Evolutionary conservation across 495 filamentous ascomycete species (phyloP), one percentile per base, ranked within the genome.

Genomic region (Aspergillus sparsus): DNA sequence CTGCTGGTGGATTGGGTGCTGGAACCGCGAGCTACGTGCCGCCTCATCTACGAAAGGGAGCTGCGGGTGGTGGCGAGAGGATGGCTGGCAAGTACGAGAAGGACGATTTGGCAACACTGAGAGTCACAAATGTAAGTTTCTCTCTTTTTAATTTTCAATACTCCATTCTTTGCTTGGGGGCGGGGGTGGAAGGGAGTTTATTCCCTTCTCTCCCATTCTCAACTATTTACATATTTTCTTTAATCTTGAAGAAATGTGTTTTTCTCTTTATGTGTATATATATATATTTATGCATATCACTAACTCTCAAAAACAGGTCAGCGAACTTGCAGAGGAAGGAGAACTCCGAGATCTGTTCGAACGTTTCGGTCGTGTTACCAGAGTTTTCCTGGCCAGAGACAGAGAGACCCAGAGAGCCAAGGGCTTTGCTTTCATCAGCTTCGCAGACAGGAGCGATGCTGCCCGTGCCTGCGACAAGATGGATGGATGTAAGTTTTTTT

Each of bases 341-440:
- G 94, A 98, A 71, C 82, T 98, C 53, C 89, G 94, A 67, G 92
- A 95, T 76, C 92, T 98, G 82, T 98, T 98, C 81, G 92, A 96
- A 78, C 85, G 94, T 44, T 97, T 94, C 75, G 94, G 94, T 67
- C 89, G 91, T 66, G 95, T 98, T 62, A 98, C 92, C 42, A 87
- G 93, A 71, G 95, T 98, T 49, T 98, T 98, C 82, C 74, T 98
- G 62, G 94, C 94, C 62, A 96, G 96, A 80, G 95, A 98, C 76
- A 81, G 94, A 71, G 95, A 98, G 50, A 98, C 95, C 36, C 88
- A 90, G 57, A 71, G 91, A 65, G 94, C 95, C 54, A 98, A 98
- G 84, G 94, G 94, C 46, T 98, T 98, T 69, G 94, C 94, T 15
- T 98, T 98, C 73, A 96, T 98, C 78, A 95, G 90, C 73, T 98